Conservation (phyloP, 108 stramenopile species). For the Cyclotella sp. region DNA sequence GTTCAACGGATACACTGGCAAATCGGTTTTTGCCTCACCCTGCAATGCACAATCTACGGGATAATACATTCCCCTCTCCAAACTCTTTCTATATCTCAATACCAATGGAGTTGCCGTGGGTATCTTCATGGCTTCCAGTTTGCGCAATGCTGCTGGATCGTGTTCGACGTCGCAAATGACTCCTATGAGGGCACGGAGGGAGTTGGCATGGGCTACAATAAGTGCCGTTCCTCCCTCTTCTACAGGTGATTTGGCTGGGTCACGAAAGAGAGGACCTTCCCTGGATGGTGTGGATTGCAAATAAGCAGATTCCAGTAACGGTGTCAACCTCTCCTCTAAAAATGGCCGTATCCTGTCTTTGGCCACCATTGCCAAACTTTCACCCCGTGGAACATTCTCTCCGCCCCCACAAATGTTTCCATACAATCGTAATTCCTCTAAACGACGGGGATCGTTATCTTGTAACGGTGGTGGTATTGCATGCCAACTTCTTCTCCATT, state of each 20-base stretch:
- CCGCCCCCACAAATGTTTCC: constrained; percentile 49
- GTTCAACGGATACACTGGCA: constrained; percentile 33
- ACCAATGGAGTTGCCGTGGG: constrained; percentile 61
- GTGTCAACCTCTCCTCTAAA: constrained; percentile 51
- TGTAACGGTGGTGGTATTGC: constrained; percentile 56
- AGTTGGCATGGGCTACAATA: constrained; percentile 71
- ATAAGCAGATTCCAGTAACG: constrained; percentile 44
- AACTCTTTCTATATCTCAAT: constrained; percentile 41
- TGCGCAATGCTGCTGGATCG: constrained; percentile 49
- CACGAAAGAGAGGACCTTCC: not conserved
- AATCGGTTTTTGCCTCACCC: constrained; percentile 1
- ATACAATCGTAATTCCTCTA: constrained; percentile 48
- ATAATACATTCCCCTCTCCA: constrained; percentile 7
- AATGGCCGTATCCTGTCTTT: constrained; percentile 59
- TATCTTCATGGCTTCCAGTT: constrained; percentile 57
- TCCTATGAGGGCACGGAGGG: constrained; percentile 64
- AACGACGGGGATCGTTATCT: constrained; percentile 55
- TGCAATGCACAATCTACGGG: constrained; percentile 24
- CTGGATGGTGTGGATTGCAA: not conserved
- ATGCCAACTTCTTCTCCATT: constrained; percentile 66
- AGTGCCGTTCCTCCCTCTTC: constrained; percentile 54
- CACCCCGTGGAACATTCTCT: constrained; percentile 58
- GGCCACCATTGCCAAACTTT: constrained; percentile 63
- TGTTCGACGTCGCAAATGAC: constrained; percentile 60
- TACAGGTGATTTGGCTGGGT: not conserved